These are phyloP conservation scores for Amylostereum chailletii DNA, from an alignment of 1,284 basidiomycete species.

Conservation along the genomic window DNA sequence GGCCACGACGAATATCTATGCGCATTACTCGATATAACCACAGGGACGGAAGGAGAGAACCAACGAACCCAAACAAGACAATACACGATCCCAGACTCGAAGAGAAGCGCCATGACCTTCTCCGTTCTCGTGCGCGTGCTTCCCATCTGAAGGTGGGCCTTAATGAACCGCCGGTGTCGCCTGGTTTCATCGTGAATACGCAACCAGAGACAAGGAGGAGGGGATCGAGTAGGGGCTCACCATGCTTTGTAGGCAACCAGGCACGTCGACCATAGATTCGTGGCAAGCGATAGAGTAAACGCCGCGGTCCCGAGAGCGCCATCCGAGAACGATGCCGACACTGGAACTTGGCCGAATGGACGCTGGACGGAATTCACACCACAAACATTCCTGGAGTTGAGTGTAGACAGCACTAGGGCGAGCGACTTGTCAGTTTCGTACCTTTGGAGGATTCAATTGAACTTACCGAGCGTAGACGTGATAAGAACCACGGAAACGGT, in stretches of 20 bases:
- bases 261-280: neutral
- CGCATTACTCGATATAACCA: neutral
- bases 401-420: no score
- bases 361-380: neutral
- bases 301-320: neutral
- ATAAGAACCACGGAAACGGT: neutral
- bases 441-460: no score
- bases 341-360: no score
- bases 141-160: neutral
- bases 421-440: no score
- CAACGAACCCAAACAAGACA: neutral
- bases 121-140: neutral
- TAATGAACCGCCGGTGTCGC: neutral
- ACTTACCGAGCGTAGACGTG: no score
- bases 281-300: neutral
- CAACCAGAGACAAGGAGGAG: neutral
- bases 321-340: neutral
- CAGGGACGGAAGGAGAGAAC: neutral
- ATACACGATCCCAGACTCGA: neutral
- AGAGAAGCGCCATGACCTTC: neutral
- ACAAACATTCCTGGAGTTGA: no score
- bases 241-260: neutral
- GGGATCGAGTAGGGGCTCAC: neutral
- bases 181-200: neutral
- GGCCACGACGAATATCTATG: neutral